Percentiles rank a stretch among this genome's conserved stretches.
These are phyloP conservation scores for Colletotrichum orchidophilum DNA, from an alignment of 2,329 filamentous ascomycete species.

Conservation along the genomic window DNA sequence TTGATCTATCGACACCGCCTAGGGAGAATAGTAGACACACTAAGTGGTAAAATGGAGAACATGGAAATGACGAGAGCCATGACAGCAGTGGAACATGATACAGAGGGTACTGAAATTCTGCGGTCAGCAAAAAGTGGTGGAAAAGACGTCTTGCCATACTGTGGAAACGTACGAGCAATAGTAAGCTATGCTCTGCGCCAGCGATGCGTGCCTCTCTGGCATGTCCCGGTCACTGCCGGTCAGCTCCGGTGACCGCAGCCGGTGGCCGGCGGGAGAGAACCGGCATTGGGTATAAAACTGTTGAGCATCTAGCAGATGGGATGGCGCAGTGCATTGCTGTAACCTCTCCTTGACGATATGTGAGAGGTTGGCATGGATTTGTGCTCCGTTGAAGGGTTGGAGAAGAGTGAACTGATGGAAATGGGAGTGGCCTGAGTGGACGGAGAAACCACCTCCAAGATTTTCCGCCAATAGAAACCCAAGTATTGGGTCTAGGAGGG, in stretches of 20 bases:
- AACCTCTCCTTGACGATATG: background rate
- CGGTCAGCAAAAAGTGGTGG: conserved; percentile 1
- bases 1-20: background rate
- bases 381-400: background rate
- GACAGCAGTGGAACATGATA: background rate
- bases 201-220: background rate
- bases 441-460: conserved; percentile 16
- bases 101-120: background rate
- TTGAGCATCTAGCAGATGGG: background rate
- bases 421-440: conserved; percentile 14
- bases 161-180: background rate
- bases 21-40: background rate
- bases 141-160: background rate
- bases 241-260: background rate
- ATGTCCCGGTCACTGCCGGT: background rate
- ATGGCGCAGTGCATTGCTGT: background rate
- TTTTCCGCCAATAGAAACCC: conserved; percentile 24
- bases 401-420: conserved; percentile 5
- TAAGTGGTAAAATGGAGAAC: background rate
- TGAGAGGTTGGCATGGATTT: background rate
- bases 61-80: background rate
- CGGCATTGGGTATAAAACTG: background rate
- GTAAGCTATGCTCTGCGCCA: background rate
- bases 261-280: background rate
- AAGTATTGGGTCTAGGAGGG: background rate